Evolutionary conservation across 345 rosid genomes (phyloP).

Genomic region (Syzygium aqueum): DNA sequence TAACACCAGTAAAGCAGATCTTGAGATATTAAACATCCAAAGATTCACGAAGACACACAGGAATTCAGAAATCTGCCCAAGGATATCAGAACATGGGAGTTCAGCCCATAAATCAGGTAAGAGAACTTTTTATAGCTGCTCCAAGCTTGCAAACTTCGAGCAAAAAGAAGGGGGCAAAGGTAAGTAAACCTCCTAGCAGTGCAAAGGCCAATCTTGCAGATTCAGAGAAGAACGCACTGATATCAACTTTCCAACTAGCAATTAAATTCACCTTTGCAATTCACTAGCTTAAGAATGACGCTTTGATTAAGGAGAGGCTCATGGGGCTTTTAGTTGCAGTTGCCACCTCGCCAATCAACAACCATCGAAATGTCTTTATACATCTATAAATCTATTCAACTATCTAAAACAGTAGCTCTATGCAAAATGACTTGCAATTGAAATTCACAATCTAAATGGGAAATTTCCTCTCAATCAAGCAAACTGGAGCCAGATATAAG

Average conservation of each 20-base stretch:
- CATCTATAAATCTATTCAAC: background rate
- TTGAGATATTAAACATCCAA: background rate
- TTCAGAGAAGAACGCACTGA: background rate
- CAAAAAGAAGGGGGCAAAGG: background rate
- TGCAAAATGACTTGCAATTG: background rate
- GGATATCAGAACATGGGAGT: background rate
- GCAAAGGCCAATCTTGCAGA: background rate
- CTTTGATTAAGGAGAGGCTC: background rate
- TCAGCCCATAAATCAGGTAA: background rate
- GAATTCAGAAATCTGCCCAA: background rate
- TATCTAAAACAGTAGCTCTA: background rate
- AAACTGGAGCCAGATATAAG: background rate
- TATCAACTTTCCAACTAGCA: background rate
- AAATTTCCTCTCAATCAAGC: background rate
- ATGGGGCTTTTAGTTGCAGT: background rate
- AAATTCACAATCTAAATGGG: background rate
- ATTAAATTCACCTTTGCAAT: background rate
- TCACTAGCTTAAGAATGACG: background rate
- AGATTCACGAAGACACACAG: background rate
- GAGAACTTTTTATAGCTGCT: background rate
- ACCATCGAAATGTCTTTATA: background rate
- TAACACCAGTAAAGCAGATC: background rate
- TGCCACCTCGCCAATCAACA: background rate
- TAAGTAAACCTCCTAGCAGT: background rate
- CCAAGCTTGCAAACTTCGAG: background rate